Percentiles rank a stretch among this genome's conserved stretches.
phyloP scores from a whole-genome alignment of 176 grass and related monocot species.

The Tuctoria greenei region DNA sequence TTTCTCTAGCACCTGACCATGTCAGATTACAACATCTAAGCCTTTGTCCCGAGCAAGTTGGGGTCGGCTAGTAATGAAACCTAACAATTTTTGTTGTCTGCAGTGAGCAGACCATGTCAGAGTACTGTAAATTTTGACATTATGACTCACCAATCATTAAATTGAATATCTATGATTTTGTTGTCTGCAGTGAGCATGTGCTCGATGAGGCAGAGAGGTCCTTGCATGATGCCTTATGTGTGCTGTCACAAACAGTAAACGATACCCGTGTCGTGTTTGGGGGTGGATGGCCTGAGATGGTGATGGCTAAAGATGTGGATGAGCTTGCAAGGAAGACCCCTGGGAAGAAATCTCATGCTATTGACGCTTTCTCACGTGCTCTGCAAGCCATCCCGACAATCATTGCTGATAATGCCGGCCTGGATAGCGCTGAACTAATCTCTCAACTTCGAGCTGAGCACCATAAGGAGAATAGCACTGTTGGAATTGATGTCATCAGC shows the following conservation, averaged over 20 bases:
- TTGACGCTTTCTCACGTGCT: slow-evolving; percentile 77
- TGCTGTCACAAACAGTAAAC: slow-evolving; percentile 87
- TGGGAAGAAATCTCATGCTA: slow-evolving; percentile 91
- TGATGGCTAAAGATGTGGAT: slow-evolving; percentile 87
- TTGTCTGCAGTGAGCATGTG: slow-evolving; percentile 70
- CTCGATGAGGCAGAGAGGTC: slow-evolving; percentile 96
- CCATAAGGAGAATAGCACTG: slow-evolving; percentile 65
- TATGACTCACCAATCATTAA: background rate
- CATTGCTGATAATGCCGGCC: slow-evolving; percentile 82
- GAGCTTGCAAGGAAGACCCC: slow-evolving; percentile 84
- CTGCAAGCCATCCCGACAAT: slow-evolving; percentile 89
- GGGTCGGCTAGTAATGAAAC: too few relatives aligned
- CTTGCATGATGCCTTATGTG: slow-evolving; percentile 86
- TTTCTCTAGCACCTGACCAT: background rate
- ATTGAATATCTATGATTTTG: background rate
- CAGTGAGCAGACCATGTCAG: too few relatives aligned
- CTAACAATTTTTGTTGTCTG: too few relatives aligned
- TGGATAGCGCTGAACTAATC: slow-evolving; percentile 84
- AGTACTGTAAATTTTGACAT: background rate
- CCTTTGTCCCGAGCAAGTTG: too few relatives aligned
- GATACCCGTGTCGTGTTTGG: slow-evolving; percentile 84
- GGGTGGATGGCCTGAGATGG: slow-evolving; percentile 95
- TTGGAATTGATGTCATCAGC: slow-evolving; percentile 80
- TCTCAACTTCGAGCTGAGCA: slow-evolving; percentile 98
- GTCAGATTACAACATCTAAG: background rate